These are phyloP conservation scores for Leccinum incarnatum DNA, from an alignment of 768 basidiomycete genomes.

Conservation along the genomic window DNA sequence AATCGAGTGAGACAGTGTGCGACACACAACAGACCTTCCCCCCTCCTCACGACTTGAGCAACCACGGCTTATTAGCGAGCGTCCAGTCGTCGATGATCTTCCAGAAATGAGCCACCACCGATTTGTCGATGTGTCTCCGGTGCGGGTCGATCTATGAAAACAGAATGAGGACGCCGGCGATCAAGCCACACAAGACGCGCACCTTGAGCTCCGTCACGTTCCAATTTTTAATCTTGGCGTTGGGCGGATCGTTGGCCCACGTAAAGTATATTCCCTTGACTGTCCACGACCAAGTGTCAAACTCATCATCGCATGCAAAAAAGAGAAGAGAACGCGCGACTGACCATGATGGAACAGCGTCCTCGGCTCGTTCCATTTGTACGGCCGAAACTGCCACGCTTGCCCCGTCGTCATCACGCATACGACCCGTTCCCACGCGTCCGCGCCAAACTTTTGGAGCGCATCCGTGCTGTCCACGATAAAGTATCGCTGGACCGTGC, in stretches of 20 bases:
- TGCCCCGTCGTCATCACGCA: constrained; percentile 99
- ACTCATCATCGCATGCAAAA: neutral
- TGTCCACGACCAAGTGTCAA: constrained; percentile 28
- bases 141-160: constrained; percentile 76
- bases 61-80: constrained; percentile 71
- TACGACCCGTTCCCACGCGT: constrained; percentile 95
- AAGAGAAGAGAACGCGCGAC: constrained; percentile 9
- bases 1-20: neutral
- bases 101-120: constrained; percentile 96
- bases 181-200: neutral
- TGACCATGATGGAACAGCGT: constrained; percentile 91
- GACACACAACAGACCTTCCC: neutral
- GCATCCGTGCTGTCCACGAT: constrained; percentile 94
- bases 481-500: constrained; percentile 61
- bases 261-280: constrained; percentile 95
- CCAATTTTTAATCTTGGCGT: constrained; percentile 91
- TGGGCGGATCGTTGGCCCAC: constrained; percentile 92
- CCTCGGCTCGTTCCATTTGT: constrained; percentile 95
- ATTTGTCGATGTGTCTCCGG: constrained; percentile 90
- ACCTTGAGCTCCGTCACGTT: constrained; percentile 95
- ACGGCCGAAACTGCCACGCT: constrained; percentile 95
- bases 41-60: constrained; percentile 45
- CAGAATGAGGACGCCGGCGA: neutral
- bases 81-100: constrained; percentile 88
- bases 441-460: constrained; percentile 84